Base-by-base conservation (phyloP, 2,329 filamentous ascomycete genomes). In the Fusarium camptoceras region DNA sequence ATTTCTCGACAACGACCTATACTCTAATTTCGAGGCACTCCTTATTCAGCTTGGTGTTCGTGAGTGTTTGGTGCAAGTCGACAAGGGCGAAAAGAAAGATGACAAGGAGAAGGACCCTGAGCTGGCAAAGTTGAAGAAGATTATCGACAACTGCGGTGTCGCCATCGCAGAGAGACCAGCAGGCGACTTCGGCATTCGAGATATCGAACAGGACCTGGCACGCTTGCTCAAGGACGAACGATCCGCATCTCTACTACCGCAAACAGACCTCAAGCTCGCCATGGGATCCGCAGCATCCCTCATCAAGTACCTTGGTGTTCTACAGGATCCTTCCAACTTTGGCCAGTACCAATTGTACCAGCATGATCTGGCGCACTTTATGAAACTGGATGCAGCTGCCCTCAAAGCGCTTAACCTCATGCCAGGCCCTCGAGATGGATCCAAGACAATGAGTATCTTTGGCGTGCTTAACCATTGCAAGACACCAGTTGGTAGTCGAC, bases 1-100 rank as follows among this genome's bases (percentile, higher is more conserved):
- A 78, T 99, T 99, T 72, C 88, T 97, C n/a, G 96, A 99, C 84
- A 99, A 98, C 77, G 96, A 99, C 78, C 86, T 98, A 12, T 99
- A 97, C 83, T 98, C 95, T 55, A 99, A 99, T 79, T 97, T 99
- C 72, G 96, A 99, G 82, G 94, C 94, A 5, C 86, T 99, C 20
- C 88, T 99, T 55, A 99, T 99, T 72, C 97, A 99, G 78, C 88
- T 99, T 5, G 96, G 96, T 8, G 94, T 98, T 22, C 96, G 94
- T 77, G 96, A 99, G 79, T 98, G 94, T 76, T 83, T 99, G 30
- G 82, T 99, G n/a, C 92, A 94, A 74, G 82, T 89, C 22, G 94
- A 98, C 76, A 88, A 89, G 61, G 83, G 87, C 8, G 92, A 92
- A 64, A 97, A 97, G 78, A 88, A 89, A 59, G 83, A 87, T 8